These are phyloP conservation scores for Saitoella complicata DNA, from an alignment of 805 yeast species.

Conservation along the genomic window DNA sequence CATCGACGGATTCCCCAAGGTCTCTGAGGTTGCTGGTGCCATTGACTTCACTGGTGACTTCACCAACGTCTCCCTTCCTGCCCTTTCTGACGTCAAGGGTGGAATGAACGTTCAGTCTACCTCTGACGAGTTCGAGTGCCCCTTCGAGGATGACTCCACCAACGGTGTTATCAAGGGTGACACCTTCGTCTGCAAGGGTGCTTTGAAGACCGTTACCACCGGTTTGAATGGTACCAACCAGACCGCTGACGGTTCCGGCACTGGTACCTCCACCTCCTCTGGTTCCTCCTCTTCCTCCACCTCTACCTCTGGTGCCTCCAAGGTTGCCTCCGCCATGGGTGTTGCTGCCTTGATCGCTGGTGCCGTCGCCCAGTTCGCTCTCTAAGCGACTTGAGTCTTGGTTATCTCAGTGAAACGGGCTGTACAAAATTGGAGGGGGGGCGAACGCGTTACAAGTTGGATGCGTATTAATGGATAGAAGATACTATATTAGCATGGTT, in stretches of 20 bases:
- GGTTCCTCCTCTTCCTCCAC: slow-evolving; percentile 23
- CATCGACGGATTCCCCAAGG: slow-evolving; percentile 57
- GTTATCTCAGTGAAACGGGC: no score
- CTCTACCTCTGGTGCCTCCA: slow-evolving; percentile 21
- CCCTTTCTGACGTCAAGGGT: slow-evolving; percentile 71
- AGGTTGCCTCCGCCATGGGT: slow-evolving; percentile 5
- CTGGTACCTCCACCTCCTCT: slow-evolving; percentile 17
- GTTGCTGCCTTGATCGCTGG: no score
- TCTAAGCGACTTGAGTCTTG: no score
- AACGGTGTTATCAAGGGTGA: slow-evolving; percentile 85
- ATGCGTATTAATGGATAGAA: no score
- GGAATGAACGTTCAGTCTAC: slow-evolving; percentile 69
- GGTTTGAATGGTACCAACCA: slow-evolving; percentile 17
- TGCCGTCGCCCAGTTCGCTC: no score
- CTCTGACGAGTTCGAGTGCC: slow-evolving; percentile 66
- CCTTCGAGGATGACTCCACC: slow-evolving; percentile 53
- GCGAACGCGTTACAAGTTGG: no score
- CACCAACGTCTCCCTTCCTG: slow-evolving; percentile 58
- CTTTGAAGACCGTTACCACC: slow-evolving; percentile 34
- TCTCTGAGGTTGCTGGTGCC: slow-evolving; percentile 77
- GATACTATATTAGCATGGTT: no score
- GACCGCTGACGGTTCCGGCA: slow-evolving; percentile 8
- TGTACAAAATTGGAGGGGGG: no score
- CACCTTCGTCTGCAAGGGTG: slow-evolving; percentile 59
- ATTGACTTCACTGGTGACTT: slow-evolving; percentile 66